These are phyloP conservation scores for Babesia bigemina DNA, from an alignment of 169 alveolate genomes.

Conservation along the genomic window DNA sequence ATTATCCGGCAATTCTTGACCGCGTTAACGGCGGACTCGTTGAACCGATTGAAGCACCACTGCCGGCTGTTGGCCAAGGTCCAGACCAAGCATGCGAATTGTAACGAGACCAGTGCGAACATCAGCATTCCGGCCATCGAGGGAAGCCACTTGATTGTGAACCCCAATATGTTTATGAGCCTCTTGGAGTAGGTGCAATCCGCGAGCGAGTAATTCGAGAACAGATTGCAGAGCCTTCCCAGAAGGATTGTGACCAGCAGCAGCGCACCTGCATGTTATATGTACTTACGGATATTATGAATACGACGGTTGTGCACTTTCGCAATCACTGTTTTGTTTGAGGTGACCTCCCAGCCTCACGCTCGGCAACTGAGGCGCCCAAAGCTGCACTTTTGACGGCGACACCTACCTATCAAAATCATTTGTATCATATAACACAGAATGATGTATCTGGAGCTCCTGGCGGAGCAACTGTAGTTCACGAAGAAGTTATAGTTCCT, in stretches of 20 bases:
- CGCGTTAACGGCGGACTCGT: conserved; percentile 63
- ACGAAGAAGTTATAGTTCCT: conserved; percentile 71
- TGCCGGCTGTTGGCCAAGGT: conserved; percentile 36
- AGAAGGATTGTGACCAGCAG: conserved; percentile 45
- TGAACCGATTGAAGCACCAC: conserved; percentile 60
- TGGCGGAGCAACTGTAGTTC: conserved; percentile 73
- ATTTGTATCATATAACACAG: conserved; percentile 54
- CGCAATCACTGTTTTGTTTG: not conserved
- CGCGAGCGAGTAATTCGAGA: conserved; percentile 77
- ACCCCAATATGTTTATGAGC: conserved; percentile 75
- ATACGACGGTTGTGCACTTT: not conserved
- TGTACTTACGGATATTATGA: not conserved
- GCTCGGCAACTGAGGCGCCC: not conserved
- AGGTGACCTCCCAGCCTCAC: not conserved
- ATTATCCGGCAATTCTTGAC: conserved; percentile 60
- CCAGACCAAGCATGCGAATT: conserved; percentile 40
- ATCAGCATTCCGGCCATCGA: conserved; percentile 46
- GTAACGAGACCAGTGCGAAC: conserved; percentile 34
- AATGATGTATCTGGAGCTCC: conserved; percentile 61
- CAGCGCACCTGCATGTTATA: conserved; percentile 38
- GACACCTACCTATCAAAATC: conserved; percentile 60
- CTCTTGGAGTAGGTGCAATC: conserved; percentile 76
- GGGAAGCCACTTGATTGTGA: conserved; percentile 76
- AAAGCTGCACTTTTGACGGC: not conserved
- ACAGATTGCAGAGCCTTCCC: conserved; percentile 71